Evolutionary conservation across 164 flowering plant genomes (phyloP).

Genomic region (grape (Vitis vinifera)): DNA sequence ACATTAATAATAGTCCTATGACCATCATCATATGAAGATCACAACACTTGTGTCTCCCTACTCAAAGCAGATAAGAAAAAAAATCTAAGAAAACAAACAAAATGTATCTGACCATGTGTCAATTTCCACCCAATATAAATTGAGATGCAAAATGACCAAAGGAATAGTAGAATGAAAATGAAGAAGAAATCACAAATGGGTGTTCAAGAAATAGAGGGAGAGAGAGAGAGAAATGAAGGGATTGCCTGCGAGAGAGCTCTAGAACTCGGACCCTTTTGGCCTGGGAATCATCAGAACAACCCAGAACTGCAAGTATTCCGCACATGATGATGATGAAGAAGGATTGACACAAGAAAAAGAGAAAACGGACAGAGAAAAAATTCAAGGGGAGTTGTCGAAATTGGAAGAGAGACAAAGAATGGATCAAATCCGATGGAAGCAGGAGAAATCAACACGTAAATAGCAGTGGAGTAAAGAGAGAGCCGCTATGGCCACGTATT

Average conservation of each 20-base stretch:
- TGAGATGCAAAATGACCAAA: too few species aligned
- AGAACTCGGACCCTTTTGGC: constrained; percentile 77
- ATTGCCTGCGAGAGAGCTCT: constrained; percentile 86
- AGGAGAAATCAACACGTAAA: neutral
- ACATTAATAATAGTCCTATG: too few species aligned
- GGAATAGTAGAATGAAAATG: neutral
- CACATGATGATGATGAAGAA: constrained; percentile 44
- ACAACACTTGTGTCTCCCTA: too few species aligned
- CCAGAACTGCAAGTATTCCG: constrained; percentile 80
- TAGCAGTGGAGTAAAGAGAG: neutral
- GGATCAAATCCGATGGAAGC: neutral
- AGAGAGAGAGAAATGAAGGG: neutral
- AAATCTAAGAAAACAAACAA: too few species aligned
- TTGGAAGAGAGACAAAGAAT: neutral
- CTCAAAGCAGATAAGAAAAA: too few species aligned
- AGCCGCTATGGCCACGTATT: constrained; percentile 7
- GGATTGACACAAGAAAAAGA: neutral
- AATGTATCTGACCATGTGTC: too few species aligned
- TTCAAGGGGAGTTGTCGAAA: neutral
- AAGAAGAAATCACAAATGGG: neutral
- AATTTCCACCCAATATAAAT: too few species aligned
- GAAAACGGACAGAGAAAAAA: neutral
- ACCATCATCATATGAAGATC: too few species aligned
- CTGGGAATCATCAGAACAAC: constrained; percentile 80
- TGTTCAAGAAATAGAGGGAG: neutral